Evolutionary conservation across 2,329 filamentous ascomycete species (phyloP).

Genomic region (Penicillium sp.): DNA sequence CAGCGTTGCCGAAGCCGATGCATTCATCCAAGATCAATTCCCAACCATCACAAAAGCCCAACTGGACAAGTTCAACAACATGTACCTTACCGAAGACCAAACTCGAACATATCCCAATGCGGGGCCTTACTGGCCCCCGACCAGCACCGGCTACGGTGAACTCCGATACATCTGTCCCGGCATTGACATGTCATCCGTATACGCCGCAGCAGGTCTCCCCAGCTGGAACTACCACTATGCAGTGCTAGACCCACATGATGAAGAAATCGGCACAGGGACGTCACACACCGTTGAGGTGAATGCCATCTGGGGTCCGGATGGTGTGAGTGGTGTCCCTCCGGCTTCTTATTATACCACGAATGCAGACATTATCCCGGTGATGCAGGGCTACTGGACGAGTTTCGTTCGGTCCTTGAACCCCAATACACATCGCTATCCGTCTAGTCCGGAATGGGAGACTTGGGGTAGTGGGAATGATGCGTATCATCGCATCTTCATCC

Average conservation of each 20-base stretch:
- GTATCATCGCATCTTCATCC: slow-evolving; percentile 43
- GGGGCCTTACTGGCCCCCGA: slow-evolving; percentile 59
- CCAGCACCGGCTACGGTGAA: slow-evolving; percentile 61
- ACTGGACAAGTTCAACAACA: slow-evolving; percentile 50
- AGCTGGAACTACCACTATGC: slow-evolving; percentile 71
- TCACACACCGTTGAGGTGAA: slow-evolving; percentile 65
- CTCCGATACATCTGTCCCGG: slow-evolving; percentile 65
- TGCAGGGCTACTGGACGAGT: slow-evolving; percentile 71
- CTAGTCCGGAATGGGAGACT: slow-evolving; percentile 53
- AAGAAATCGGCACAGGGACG: slow-evolving; percentile 59
- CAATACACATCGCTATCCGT: slow-evolving; percentile 53
- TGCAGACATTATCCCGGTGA: slow-evolving; percentile 55
- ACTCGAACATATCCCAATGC: slow-evolving; percentile 46
- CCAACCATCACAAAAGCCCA: slow-evolving; percentile 54
- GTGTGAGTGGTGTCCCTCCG: slow-evolving; percentile 52
- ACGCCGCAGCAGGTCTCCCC: slow-evolving; percentile 28
- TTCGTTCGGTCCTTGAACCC: slow-evolving; percentile 68
- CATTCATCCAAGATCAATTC: slow-evolving; percentile 60
- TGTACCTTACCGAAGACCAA: slow-evolving; percentile 55
- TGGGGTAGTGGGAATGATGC: slow-evolving; percentile 36
- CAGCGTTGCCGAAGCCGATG: slow-evolving; percentile 50
- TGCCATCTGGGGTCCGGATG: slow-evolving; percentile 65
- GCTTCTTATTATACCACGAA: slow-evolving; percentile 59
- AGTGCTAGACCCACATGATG: slow-evolving; percentile 58
- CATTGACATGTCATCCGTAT: slow-evolving; percentile 52